Base-by-base conservation (phyloP, 768 basidiomycete species). In the Pleurotus eryngii region DNA sequence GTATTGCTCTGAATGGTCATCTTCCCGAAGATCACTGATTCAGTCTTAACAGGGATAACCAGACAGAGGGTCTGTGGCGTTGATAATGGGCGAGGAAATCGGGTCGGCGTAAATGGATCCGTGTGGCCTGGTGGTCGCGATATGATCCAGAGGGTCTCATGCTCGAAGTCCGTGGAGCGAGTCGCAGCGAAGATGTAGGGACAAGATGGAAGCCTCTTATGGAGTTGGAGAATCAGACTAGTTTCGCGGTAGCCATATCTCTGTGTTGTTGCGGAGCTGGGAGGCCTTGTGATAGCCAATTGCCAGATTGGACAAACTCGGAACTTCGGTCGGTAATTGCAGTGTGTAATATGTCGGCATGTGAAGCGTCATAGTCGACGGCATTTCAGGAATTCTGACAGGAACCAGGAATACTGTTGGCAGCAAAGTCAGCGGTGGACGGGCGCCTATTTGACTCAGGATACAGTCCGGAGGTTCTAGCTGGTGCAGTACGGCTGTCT, bases 221-320 rank as follows among this genome's bases (percentile, higher is more conserved):
- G 39, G 51, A 54, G 51, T 40, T 39, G 49, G 49, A 54, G 51
- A 54, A 54, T 54, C 51, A 54, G 26, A 54, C 39, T 54, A 22
- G 14, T n/a, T 50, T 26, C 20, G 46, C 46, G 7, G 46, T 11
- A n/a, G 17, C 17, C 22, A 26, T 14, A 35, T 26, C 27, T 12
- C 24, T 26, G 37, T 14, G 35, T 51, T 51, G 35, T 51, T 51
- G 49, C 49, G 49, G 49, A 51, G 49, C 49, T 51, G 49, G 49
- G 49, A 51, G 42, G 11, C 49, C 49, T 51, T 54, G 51, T 54
- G 51, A 54, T 54, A 54, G 22, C 51, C 22, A 39, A 40, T 15
- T 42, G 51, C 15, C 51, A 54, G 39, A 48, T 50, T 50, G 24
- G 22, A 27, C 24, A 54, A 20, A 40, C 51, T 54, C 51, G 51